Conservation (phyloP, 202 grass and related monocot species). For the Bolboschoenoplectus hybrid region DNA sequence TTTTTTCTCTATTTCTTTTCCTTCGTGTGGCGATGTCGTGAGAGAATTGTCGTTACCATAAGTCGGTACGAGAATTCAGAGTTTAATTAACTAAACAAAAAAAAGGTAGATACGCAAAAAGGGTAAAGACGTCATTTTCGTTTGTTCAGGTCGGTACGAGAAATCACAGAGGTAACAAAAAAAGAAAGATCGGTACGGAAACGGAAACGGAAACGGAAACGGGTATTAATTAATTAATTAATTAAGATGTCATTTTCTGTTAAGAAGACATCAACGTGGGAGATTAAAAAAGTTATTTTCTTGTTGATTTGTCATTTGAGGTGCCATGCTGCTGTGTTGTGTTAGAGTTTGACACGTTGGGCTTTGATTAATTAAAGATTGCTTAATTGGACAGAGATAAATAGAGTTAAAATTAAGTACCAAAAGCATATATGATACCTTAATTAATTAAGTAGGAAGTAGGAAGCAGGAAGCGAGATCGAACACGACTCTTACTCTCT, state of each 20-base stretch:
- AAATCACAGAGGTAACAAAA: background rate
- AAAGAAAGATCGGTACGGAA: background rate
- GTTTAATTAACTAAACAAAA: background rate
- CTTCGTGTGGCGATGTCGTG: background rate
- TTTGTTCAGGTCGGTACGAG: background rate
- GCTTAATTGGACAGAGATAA: too few species aligned
- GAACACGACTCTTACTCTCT: background rate
- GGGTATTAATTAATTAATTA: too few species aligned
- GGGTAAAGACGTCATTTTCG: slow-evolving; percentile 5
- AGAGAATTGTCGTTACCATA: background rate
- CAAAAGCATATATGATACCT: too few species aligned
- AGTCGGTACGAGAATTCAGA: background rate
- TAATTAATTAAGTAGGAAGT: too few species aligned
- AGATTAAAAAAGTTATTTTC: background rate
- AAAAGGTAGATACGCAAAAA: background rate
- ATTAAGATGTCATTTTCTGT: slow-evolving; percentile 14
- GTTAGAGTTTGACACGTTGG: background rate
- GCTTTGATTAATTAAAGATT: too few species aligned
- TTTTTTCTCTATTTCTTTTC: background rate
- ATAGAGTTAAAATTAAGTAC: too few species aligned
- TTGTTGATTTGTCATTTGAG: background rate
- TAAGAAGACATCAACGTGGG: background rate
- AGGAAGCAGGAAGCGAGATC: background rate
- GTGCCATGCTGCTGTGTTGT: background rate
- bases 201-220: background rate